phyloP scores from a whole-genome alignment of 805 yeast genomes.

The Clavispora carvajalis region DNA sequence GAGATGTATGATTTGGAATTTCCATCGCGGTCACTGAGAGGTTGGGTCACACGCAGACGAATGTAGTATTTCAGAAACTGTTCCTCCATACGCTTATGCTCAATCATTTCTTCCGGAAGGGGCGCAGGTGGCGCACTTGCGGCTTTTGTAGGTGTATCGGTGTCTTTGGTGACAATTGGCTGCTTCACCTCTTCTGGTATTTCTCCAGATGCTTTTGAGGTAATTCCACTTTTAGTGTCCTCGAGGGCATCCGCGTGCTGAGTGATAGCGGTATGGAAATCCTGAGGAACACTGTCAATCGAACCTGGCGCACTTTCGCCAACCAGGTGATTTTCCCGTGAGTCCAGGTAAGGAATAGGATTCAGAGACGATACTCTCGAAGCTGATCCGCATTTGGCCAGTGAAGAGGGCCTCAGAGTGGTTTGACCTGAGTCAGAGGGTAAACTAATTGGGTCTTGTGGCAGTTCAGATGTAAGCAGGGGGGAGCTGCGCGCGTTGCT shows the following conservation, averaged over 20 bases:
- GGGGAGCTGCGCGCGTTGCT: background rate
- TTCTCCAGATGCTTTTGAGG: background rate
- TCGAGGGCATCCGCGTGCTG: background rate
- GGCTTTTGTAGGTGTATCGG: background rate
- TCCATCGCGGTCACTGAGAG: conserved; percentile 62
- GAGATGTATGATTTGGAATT: conserved; percentile 74
- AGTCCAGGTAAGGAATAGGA: background rate
- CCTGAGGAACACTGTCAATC: background rate
- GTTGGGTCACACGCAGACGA: conserved; percentile 44
- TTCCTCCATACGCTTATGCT: conserved; percentile 11
- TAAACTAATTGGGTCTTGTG: conserved; percentile 2
- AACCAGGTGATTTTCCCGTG: background rate
- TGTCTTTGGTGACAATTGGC: background rate
- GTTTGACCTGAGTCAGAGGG: background rate
- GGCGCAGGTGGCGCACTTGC: background rate
- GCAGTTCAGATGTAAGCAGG: background rate
- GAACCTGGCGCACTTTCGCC: background rate
- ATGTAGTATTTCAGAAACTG: conserved; percentile 12
- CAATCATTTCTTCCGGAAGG: background rate
- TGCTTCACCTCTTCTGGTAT: background rate
- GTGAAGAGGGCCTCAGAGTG: background rate
- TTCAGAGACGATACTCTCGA: background rate
- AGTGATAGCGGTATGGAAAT: background rate
- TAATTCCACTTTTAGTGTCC: too few relatives aligned
- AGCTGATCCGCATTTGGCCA: background rate